These are phyloP conservation scores for Globisporangium uncinulatum DNA, from an alignment of 352 stramenopile species.

Conservation along the genomic window DNA sequence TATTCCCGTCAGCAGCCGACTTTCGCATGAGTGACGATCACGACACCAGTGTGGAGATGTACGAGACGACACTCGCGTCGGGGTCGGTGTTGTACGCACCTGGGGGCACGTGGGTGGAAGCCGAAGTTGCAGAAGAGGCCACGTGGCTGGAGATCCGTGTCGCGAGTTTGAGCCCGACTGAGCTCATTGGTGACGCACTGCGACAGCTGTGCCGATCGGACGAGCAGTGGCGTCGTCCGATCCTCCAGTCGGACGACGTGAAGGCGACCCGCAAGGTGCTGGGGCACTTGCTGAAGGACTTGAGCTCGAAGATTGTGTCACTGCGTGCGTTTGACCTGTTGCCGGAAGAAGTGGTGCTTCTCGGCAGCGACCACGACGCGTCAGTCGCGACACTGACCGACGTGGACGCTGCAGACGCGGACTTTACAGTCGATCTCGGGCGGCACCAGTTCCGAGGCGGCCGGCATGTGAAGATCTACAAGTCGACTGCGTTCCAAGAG, in stretches of 20 bases:
- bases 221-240: conserved; percentile 17
- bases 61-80: conserved; percentile 19
- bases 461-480: conserved; percentile 29
- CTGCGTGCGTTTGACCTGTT: conserved; percentile 26
- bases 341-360: conserved; percentile 27
- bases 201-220: conserved; percentile 25
- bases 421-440: conserved; percentile 19
- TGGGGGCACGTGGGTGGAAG: conserved; percentile 39
- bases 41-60: conserved; percentile 2
- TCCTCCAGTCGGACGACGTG: conserved; percentile 12
- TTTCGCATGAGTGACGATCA: conserved; percentile 7
- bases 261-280: conserved; percentile 13
- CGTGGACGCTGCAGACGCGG: background rate
- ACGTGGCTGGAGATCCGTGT: conserved; percentile 48
- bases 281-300: conserved; percentile 15
- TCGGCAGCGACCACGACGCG: background rate
- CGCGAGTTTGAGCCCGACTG: conserved; percentile 14
- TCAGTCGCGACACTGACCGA: background rate
- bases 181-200: conserved; percentile 21
- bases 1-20: conserved; percentile 16
- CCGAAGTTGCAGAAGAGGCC: conserved; percentile 13
- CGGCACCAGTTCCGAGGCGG: conserved; percentile 20
- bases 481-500: conserved; percentile 32
- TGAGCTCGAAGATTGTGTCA: conserved; percentile 10
- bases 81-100: conserved; percentile 50